A percentile compares a stretch with the other conserved stretches of the same genome.
Evolutionary conservation across 2,329 filamentous ascomycete genomes (phyloP).

Genomic region (Furcasterigmium furcatum): DNA sequence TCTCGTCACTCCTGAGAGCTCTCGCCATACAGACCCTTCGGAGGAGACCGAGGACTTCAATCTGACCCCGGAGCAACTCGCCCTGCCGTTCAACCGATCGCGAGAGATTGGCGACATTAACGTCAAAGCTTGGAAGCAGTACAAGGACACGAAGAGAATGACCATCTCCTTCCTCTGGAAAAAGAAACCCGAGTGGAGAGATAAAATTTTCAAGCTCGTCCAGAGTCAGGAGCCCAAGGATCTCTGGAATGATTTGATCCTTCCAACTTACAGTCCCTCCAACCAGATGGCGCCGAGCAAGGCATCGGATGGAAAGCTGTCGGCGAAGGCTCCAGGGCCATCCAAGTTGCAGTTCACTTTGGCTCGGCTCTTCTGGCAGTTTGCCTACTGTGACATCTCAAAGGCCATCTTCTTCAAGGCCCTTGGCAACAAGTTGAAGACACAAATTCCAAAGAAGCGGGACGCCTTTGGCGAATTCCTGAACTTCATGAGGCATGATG

Average conservation of each 20-base stretch:
- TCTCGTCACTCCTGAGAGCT: slow-evolving; percentile 5
- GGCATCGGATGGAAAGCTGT: not conserved
- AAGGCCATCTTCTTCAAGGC: slow-evolving; percentile 3
- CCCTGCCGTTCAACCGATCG: slow-evolving; percentile 9
- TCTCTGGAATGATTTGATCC: slow-evolving; percentile 23
- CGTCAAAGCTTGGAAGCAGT: slow-evolving; percentile 14
- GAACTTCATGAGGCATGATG: slow-evolving; percentile 16
- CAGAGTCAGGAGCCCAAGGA: slow-evolving; percentile 6
- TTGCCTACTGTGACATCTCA: slow-evolving; percentile 1
- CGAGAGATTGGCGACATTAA: slow-evolving; percentile 7
- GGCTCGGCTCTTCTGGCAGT: slow-evolving; percentile 10
- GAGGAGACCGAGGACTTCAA: not conserved
- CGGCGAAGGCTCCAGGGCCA: not conserved
- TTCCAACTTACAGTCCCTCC: slow-evolving; percentile 10
- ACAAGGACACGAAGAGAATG: slow-evolving; percentile 18
- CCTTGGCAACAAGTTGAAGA: slow-evolving; percentile 15
- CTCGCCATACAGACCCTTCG: not conserved
- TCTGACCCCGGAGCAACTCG: not conserved
- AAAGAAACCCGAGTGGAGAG: slow-evolving; percentile 13
- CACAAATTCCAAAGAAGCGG: slow-evolving; percentile 18
- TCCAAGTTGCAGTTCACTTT: slow-evolving; percentile 1
- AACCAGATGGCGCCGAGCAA: not conserved
- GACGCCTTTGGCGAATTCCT: slow-evolving; percentile 23
- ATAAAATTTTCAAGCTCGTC: slow-evolving; percentile 19
- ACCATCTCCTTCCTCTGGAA: slow-evolving; percentile 22